A percentile compares a stretch with the other conserved stretches of the same genome.
These are phyloP conservation scores for Rhizoctonia solani DNA, from an alignment of 1,284 basidiomycete species.

Conservation along the genomic window DNA sequence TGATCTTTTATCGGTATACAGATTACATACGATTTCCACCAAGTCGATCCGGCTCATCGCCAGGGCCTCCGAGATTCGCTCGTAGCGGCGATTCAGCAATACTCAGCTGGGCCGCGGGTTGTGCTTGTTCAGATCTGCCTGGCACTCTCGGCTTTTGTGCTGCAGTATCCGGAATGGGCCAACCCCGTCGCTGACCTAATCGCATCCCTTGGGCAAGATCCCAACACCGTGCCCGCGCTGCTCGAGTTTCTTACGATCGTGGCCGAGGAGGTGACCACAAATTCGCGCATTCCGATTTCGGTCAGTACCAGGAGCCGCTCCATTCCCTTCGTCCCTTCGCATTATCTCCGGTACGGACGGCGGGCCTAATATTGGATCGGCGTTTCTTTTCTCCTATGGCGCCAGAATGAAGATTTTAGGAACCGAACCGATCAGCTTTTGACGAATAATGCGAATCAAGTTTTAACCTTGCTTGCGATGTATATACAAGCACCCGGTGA, in stretches of 20 bases:
- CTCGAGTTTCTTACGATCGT: conserved; percentile 90
- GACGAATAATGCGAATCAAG: conserved; percentile 70
- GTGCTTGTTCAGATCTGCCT: conserved; percentile 91
- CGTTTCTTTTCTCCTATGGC: conserved; percentile 27
- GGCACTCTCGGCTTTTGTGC: conserved; percentile 85
- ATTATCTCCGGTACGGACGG: conserved; percentile 33
- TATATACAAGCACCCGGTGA: conserved; percentile 88
- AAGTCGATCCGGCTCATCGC: conserved; percentile 76
- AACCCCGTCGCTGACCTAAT: conserved; percentile 83
- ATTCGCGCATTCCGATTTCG: conserved; percentile 86
- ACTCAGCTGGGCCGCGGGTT: conserved; percentile 77
- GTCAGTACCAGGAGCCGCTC: conserved; percentile 54
- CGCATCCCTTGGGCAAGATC: conserved; percentile 82
- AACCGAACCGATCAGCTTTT: conserved; percentile 69
- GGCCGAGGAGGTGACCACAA: conserved; percentile 87
- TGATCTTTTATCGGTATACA: conserved; percentile 45
- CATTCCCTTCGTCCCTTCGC: conserved; percentile 13
- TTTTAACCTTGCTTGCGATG: conserved; percentile 82
- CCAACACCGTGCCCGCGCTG: conserved; percentile 79
- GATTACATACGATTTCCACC: conserved; percentile 95
- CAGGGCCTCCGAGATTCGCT: conserved; percentile 87
- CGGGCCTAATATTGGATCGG: conserved; percentile 33
- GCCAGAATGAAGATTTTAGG: conserved; percentile 78
- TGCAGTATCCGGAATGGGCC: conserved; percentile 91
- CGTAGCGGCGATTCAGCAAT: conserved; percentile 70